Percentiles rank a stretch among this genome's conserved stretches.
phyloP scores from a whole-genome alignment of 306 rosid genomes.

The Gastrolobium villosum region DNA sequence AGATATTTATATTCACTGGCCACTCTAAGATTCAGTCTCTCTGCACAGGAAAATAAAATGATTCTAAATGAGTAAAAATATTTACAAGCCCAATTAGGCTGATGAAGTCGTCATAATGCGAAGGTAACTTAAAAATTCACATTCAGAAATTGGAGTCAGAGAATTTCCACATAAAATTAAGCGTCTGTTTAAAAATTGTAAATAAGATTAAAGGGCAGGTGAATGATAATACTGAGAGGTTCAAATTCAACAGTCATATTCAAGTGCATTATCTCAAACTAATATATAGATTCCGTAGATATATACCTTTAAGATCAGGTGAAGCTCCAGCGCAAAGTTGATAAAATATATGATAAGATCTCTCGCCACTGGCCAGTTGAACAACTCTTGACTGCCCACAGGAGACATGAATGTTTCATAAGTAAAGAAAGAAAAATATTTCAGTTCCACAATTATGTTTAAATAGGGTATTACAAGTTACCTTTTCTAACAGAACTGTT shows the following conservation, averaged over 20 bases:
- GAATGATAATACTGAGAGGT: slow-evolving; percentile 5
- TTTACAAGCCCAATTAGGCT: slow-evolving; percentile 12
- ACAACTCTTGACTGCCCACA: slow-evolving; percentile 91
- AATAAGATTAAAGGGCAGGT: slow-evolving; percentile 36
- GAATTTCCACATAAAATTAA: slow-evolving; percentile 30
- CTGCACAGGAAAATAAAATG: slow-evolving; percentile 60
- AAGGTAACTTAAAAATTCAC: slow-evolving; percentile 20
- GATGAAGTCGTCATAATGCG: slow-evolving; percentile 26
- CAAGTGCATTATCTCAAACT: slow-evolving; percentile 17
- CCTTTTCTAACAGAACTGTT: slow-evolving; percentile 92
- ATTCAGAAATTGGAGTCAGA: slow-evolving; percentile 13
- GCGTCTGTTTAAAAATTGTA: slow-evolving; percentile 26
- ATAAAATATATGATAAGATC: slow-evolving; percentile 92
- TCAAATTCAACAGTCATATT: slow-evolving; percentile 20
- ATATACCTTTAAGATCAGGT: slow-evolving; percentile 75
- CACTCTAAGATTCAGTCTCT: slow-evolving; percentile 72
- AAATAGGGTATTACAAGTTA: slow-evolving; percentile 53
- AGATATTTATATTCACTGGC: slow-evolving; percentile 89
- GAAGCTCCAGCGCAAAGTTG: slow-evolving; percentile 97
- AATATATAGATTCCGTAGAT: slow-evolving; percentile 15
- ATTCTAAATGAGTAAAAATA: slow-evolving; percentile 33
- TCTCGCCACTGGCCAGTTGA: slow-evolving; percentile 74
- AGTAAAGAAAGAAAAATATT: slow-evolving; percentile 44
- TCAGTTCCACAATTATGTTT: slow-evolving; percentile 42
- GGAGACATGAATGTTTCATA: slow-evolving; percentile 50